Base-by-base conservation (phyloP, 2,329 filamentous ascomycete genomes). In the Boeremia lycopersici region DNA sequence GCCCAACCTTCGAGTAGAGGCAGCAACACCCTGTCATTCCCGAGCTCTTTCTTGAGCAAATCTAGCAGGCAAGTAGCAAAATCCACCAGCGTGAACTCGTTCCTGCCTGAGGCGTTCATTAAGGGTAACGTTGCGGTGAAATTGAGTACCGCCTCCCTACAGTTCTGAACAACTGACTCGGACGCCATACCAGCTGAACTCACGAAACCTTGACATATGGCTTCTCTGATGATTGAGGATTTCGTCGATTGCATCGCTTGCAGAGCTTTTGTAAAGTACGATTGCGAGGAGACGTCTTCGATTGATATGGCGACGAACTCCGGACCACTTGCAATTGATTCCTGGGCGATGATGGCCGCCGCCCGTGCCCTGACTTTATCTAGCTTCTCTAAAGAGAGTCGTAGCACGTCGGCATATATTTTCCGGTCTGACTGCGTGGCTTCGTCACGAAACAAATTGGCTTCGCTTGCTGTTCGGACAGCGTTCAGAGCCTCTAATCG, bases 341-440 rank as follows among this genome's bases (percentile, higher is more conserved):
- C 40, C 12, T 47, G 44, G n/a, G 15, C 46, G 2, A 64, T 51
- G 6, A 67, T 58, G 11, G 63, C 57, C 7, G 70, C 68, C 6
- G 75, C 74, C 44, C 68, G 64, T 15, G 58, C 41, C 3, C 95
- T 86, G 15, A 98, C 89, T 59, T 91, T 89, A 73, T 98, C 93
- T 2, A 98, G 82, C 71, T 96, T 97, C 75, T 99, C 95, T 0
- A 90, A 85, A 2, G 91, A 87, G 12, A 98, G 81, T 1, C 92
- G 84, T 29, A 90, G 78, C 3, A 85, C 70, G 41, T 78, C 77
- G 12, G 68, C 67, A 35, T 68, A 64, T n/a, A 77, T 53, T 7
- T 62, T 25, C 17, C 63, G 43, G 19, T 66, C 62, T 3, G 48
- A 39, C 9, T 52, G 48, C 17, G 44, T 49, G 2, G 62, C 56